These are phyloP conservation scores for Calonectria crousiana DNA, from an alignment of 2,329 filamentous ascomycete species.

Conservation along the genomic window DNA sequence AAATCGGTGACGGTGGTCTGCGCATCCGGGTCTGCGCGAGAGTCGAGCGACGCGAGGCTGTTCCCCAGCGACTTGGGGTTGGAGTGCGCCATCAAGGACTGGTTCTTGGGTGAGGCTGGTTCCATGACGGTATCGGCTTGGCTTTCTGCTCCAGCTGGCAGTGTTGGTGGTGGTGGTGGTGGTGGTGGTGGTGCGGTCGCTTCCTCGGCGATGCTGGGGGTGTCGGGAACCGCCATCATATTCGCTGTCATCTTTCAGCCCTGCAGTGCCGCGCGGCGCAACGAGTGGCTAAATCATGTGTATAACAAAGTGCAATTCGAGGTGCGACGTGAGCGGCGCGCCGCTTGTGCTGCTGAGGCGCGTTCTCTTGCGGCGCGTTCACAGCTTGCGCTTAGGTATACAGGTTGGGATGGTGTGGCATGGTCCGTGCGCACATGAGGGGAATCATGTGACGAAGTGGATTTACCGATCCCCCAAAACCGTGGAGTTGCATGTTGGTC, in stretches of 20 bases:
- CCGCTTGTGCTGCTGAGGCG: conserved; percentile 13
- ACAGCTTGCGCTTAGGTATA: not conserved
- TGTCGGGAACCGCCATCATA: conserved; percentile 9
- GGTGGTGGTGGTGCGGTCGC: not conserved
- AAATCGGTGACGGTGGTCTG: conserved; percentile 79
- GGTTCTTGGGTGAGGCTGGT: conserved; percentile 45
- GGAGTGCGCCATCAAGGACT: conserved; percentile 42
- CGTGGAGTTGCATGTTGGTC: not conserved
- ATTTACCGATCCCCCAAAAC: not conserved
- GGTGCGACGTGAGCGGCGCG: conserved; percentile 17
- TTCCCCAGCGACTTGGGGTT: conserved; percentile 47
- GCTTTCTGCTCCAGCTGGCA: conserved; percentile 10
- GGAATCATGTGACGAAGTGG: not conserved
- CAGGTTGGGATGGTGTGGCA: not conserved
- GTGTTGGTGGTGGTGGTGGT: not conserved
- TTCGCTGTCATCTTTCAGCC: conserved; percentile 12
- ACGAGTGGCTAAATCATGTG: conserved; percentile 12
- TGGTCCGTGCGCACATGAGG: conserved; percentile 33
- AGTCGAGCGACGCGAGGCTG: conserved; percentile 53
- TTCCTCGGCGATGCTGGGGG: conserved; percentile 44
- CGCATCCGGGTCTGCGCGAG: conserved; percentile 73
- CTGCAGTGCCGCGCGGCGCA: conserved; percentile 14
- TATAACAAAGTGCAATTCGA: conserved; percentile 16
- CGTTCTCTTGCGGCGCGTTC: conserved; percentile 1
- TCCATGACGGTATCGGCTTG: conserved; percentile 41